Percentiles rank a stretch among this genome's conserved stretches.
phyloP scores from a whole-genome alignment of 2,329 filamentous ascomycete genomes.

The Pseudocercospora fuligena region DNA sequence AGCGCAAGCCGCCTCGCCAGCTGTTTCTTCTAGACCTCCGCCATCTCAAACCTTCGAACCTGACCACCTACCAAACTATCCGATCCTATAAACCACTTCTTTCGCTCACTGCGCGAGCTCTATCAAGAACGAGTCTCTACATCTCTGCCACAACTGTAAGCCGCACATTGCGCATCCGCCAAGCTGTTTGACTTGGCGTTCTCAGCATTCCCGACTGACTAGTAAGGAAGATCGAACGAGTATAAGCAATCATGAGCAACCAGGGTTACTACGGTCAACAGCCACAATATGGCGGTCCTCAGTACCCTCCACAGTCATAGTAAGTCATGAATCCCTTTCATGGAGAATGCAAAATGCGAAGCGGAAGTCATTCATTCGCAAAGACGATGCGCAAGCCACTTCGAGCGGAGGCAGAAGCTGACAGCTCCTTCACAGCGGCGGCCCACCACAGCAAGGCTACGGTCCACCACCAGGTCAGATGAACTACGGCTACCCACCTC shows the following conservation, averaged over 20 bases:
- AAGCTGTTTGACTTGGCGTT: slow-evolving; percentile 9
- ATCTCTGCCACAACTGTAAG: not conserved
- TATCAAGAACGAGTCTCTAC: not conserved
- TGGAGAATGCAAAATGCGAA: not conserved
- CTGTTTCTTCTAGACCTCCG: slow-evolving; percentile 4
- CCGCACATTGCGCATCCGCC: not conserved
- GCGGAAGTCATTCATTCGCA: no score
- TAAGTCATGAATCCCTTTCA: slow-evolving; percentile 17
- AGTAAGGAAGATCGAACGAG: not conserved
- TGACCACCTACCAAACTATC: not conserved
- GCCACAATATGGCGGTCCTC: slow-evolving; percentile 32
- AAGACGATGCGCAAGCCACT: not conserved
- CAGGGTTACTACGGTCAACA: slow-evolving; percentile 48
- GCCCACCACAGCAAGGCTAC: slow-evolving; percentile 34
- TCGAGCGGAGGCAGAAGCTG: not conserved
- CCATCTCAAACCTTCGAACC: slow-evolving; percentile 1
- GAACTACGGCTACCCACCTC: slow-evolving; percentile 43
- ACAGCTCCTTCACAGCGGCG: slow-evolving; percentile 36
- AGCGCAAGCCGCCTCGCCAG: not conserved
- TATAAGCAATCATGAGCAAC: slow-evolving; percentile 45
- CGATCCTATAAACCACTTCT: not conserved
- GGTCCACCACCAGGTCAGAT: slow-evolving; percentile 48
- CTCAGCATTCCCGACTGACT: not conserved
- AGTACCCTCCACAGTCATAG: slow-evolving; percentile 47
- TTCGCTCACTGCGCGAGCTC: not conserved